A percentile compares a stretch with the other conserved stretches of the same genome.
Evolutionary conservation across 345 rosid species (phyloP).

Genomic region (Melastoma malabathricum): DNA sequence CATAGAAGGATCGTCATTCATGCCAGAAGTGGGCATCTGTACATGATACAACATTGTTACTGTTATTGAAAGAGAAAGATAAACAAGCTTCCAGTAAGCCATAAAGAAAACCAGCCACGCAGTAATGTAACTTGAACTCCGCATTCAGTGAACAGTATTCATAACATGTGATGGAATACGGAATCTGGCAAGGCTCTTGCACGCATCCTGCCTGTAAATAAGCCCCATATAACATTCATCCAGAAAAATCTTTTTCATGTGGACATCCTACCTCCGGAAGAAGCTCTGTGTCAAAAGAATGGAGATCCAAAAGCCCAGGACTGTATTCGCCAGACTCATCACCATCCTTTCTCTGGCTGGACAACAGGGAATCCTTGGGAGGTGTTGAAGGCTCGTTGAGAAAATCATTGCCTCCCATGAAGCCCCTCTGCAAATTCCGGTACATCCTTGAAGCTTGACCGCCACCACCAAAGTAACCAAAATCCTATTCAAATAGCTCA

Average conservation of each 20-base stretch:
- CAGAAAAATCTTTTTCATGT: too few species aligned
- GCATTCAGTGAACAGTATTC: too few species aligned
- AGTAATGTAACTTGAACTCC: too few species aligned
- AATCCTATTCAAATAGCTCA: conserved; percentile 37
- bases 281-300: conserved; percentile 91
- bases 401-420: conserved; percentile 51
- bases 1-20: conserved; percentile 45
- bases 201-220: too few species aligned
- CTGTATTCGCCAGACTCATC: conserved; percentile 74
- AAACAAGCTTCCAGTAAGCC: background rate
- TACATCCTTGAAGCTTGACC: conserved; percentile 54
- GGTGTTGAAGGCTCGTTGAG: conserved; percentile 66
- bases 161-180: too few species aligned
- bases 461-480: conserved; percentile 49
- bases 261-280: conserved; percentile 65
- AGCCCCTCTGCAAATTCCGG: conserved; percentile 53
- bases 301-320: conserved; percentile 95
- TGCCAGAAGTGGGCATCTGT: conserved; percentile 53
- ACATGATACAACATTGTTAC: conserved; percentile 5
- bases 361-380: conserved; percentile 48
- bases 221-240: too few species aligned
- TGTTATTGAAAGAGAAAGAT: too few species aligned
- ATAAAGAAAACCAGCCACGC: background rate
- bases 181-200: too few species aligned
- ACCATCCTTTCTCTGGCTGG: conserved; percentile 49